Conservation (phyloP, 106 monocot species). For the Ottelia alismoides region DNA sequence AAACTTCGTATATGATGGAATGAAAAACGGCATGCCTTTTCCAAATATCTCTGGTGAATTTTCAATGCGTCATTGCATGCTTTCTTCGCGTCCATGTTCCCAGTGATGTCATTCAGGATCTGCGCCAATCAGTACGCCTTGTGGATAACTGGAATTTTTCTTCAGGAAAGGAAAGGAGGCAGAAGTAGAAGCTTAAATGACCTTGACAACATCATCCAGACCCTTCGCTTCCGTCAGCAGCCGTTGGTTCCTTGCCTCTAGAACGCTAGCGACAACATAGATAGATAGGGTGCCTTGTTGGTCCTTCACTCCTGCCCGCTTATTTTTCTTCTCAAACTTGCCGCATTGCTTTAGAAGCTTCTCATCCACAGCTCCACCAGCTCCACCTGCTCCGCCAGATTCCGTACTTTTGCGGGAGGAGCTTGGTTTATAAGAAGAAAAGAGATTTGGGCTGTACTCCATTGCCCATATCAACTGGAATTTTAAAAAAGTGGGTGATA, state of each 20-base stretch:
- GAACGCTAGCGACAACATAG: constrained; percentile 68
- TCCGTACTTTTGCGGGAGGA: too few species aligned
- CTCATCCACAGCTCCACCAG: constrained; percentile 6
- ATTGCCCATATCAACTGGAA: constrained; percentile 85
- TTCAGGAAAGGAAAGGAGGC: too few species aligned
- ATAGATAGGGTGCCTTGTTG: constrained; percentile 33
- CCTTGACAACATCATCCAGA: constrained; percentile 85
- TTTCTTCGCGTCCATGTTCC: constrained; percentile 22
- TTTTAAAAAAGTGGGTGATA: too few species aligned
- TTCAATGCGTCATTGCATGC: constrained; percentile 13
- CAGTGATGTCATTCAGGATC: constrained; percentile 21
- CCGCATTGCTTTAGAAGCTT: constrained; percentile 39
- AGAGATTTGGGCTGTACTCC: constrained; percentile 78
- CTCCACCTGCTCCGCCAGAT: background rate
- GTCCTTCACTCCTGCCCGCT: constrained; percentile 19
- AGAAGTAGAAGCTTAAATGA: too few species aligned
- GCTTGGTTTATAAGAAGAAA: constrained; percentile 42
- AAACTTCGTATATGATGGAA: background rate
- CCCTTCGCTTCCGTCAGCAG: constrained; percentile 70
- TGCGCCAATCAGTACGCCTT: too few species aligned
- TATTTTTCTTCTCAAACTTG: constrained; percentile 56
- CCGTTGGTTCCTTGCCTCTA: constrained; percentile 51
- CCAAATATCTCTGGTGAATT: constrained; percentile 10
- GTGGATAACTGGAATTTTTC: too few species aligned
- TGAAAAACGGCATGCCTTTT: constrained; percentile 2